Conservation (phyloP, 2,329 filamentous ascomycete genomes). For the Gaeumannomyces sp. region DNA sequence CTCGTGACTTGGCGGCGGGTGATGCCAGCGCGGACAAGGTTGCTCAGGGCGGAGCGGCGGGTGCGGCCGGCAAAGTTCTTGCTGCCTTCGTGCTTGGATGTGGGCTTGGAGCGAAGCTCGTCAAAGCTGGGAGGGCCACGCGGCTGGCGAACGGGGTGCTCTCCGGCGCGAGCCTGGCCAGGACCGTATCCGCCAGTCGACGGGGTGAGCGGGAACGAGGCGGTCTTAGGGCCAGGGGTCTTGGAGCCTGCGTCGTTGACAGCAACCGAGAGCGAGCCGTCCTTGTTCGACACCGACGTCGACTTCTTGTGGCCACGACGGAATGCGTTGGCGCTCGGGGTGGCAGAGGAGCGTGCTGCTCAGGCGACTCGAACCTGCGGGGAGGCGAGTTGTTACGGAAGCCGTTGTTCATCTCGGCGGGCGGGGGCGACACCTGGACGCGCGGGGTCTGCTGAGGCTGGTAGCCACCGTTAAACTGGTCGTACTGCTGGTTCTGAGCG, state of each 20-base stretch:
- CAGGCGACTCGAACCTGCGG: slow-evolving; percentile 63
- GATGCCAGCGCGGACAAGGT: slow-evolving; percentile 81
- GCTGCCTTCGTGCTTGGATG: slow-evolving; percentile 89
- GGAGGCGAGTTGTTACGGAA: slow-evolving; percentile 61
- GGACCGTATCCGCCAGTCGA: slow-evolving; percentile 83
- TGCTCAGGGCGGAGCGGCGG: slow-evolving; percentile 85
- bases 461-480: slow-evolving; percentile 34
- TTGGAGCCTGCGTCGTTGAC: slow-evolving; percentile 43
- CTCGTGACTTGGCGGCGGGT: slow-evolving; percentile 75
- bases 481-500: slow-evolving; percentile 20
- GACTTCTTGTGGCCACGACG: slow-evolving; percentile 91
- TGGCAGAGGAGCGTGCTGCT: slow-evolving; percentile 61
- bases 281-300: slow-evolving; percentile 61
- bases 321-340: slow-evolving; percentile 89
- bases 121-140: slow-evolving; percentile 87
- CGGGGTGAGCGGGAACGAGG: slow-evolving; percentile 73
- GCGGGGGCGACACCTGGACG: slow-evolving; percentile 76
- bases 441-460: slow-evolving; percentile 51
- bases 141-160: slow-evolving; percentile 90
- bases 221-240: slow-evolving; percentile 68
- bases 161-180: slow-evolving; percentile 85
- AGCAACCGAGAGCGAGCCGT: slow-evolving; percentile 41
- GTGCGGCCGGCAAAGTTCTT: slow-evolving; percentile 95
- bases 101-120: slow-evolving; percentile 83
- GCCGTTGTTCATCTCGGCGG: slow-evolving; percentile 46